phyloP scores from a whole-genome alignment of 1,139 yeast genomes.

The Candida labiduridarum region DNA sequence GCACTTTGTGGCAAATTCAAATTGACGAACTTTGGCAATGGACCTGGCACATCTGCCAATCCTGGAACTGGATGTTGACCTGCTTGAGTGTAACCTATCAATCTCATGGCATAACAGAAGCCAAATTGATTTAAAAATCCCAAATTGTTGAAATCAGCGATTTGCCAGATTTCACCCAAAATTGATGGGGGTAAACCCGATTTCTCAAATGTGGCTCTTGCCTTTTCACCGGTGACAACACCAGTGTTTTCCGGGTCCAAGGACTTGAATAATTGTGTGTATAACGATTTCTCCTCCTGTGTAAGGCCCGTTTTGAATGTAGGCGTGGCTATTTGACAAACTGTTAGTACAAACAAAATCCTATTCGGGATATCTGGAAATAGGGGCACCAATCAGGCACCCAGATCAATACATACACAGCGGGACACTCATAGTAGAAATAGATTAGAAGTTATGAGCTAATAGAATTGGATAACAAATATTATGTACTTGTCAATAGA shows the following conservation, averaged over 20 bases:
- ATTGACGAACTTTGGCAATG: slow-evolving; percentile 55
- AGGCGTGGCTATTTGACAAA: slow-evolving; percentile 16
- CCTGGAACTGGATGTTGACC: slow-evolving; percentile 59
- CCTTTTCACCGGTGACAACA: slow-evolving; percentile 85
- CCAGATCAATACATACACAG: slow-evolving; percentile 25
- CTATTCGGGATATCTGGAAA: slow-evolving; percentile 6
- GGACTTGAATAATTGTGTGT: slow-evolving; percentile 72
- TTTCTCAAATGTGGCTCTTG: slow-evolving; percentile 83
- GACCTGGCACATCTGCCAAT: slow-evolving; percentile 59
- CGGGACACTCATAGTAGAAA: slow-evolving; percentile 26
- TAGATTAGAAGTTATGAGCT: not conserved
- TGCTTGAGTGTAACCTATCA: slow-evolving; percentile 85
- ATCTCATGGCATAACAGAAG: slow-evolving; percentile 83
- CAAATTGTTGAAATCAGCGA: slow-evolving; percentile 80
- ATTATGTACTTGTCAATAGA: not conserved
- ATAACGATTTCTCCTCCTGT: slow-evolving; percentile 75
- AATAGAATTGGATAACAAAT: not conserved
- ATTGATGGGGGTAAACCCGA: slow-evolving; percentile 79
- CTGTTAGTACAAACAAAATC: slow-evolving; percentile 9
- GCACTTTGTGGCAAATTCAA: slow-evolving; percentile 23
- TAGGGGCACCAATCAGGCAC: not conserved
- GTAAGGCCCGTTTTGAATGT: slow-evolving; percentile 59
- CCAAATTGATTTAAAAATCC: slow-evolving; percentile 85
- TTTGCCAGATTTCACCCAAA: slow-evolving; percentile 92
- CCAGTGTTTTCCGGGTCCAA: slow-evolving; percentile 83